Conservation (phyloP, 2,329 filamentous ascomycete genomes). For the Didymella pinodella region DNA sequence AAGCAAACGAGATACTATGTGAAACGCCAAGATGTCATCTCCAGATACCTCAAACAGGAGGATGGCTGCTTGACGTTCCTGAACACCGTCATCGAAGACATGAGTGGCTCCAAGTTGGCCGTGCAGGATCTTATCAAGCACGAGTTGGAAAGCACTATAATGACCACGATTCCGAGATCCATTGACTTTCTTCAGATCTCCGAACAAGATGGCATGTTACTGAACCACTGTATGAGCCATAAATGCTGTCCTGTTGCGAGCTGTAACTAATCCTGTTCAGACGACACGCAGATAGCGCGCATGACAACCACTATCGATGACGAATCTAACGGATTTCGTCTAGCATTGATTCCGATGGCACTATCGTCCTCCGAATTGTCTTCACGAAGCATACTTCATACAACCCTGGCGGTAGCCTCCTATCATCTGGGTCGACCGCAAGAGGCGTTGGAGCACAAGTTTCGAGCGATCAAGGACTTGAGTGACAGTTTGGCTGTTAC, state of each 20-base stretch:
- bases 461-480: slow-evolving; percentile 53
- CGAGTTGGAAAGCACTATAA: background rate
- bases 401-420: slow-evolving; percentile 57
- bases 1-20: slow-evolving; percentile 48
- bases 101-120: slow-evolving; percentile 16
- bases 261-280: slow-evolving; percentile 49
- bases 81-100: slow-evolving; percentile 28
- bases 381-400: slow-evolving; percentile 53
- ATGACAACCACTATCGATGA: slow-evolving; percentile 60
- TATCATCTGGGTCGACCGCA: slow-evolving; percentile 54
- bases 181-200: background rate
- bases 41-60: slow-evolving; percentile 1
- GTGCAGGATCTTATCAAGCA: slow-evolving; percentile 3
- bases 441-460: slow-evolving; percentile 55
- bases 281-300: slow-evolving; percentile 51
- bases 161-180: slow-evolving; percentile 1
- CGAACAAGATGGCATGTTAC: slow-evolving; percentile 33
- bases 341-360: slow-evolving; percentile 58
- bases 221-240: slow-evolving; percentile 5
- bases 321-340: slow-evolving; percentile 57
- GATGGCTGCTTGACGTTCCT: slow-evolving; percentile 28
- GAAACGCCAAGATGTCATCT: background rate
- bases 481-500: slow-evolving; percentile 48
- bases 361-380: slow-evolving; percentile 45
- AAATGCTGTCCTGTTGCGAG: background rate